Evolutionary conservation across 2,329 filamentous ascomycete species (phyloP), one percentile per base, ranked within the genome.

Genomic region (Aspergillus awamori): DNA sequence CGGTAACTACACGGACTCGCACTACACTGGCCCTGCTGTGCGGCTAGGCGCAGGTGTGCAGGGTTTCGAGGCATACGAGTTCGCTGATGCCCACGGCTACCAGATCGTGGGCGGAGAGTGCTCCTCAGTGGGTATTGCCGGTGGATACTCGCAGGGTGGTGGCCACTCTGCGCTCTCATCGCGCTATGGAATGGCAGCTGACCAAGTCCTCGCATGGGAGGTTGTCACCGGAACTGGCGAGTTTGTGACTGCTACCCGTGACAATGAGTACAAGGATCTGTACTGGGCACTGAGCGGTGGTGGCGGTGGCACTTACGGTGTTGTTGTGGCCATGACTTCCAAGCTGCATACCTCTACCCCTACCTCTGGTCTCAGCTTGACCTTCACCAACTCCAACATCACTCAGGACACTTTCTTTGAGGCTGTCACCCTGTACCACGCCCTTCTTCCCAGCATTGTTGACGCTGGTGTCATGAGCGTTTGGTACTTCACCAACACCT

Each of bases 261-360:
- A 45, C 4, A 47, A 47, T 15, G 39, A 56, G 10, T 84, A 89
- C 64, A 11, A 53, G 20, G 63, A 66, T 36, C 58, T 66, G 10
- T 66, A 60, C 39, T 66, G 49, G 52, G 64, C 63, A 2, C 53
- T 66, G 1, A 53, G 60, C 13, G 64, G 64, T 22, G 64, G 63
- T 11, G 64, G 64, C 3, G 64, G 58, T 6, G 63, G 63, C 15
- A 65, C 62, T 8, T 66, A 56, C 28, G 64, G 57, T 7, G 55
- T 66, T 13, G 63, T 66, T 0, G 30, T 64, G 39, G 53, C 49
- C 1, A 54, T 43, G 17, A 55, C 20, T 2, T 28, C 36, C 36
- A 41, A 39, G 15, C 15, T 30, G 6, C 11, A 54, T 11, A 5
- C 22, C 1, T 20, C 52, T 1, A 39, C 38, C 36, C 24, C 36